A percentile compares a stretch with the other conserved stretches of the same genome.
Evolutionary conservation across 805 yeast species (phyloP).

Genomic region (Candida endomychidarum): DNA sequence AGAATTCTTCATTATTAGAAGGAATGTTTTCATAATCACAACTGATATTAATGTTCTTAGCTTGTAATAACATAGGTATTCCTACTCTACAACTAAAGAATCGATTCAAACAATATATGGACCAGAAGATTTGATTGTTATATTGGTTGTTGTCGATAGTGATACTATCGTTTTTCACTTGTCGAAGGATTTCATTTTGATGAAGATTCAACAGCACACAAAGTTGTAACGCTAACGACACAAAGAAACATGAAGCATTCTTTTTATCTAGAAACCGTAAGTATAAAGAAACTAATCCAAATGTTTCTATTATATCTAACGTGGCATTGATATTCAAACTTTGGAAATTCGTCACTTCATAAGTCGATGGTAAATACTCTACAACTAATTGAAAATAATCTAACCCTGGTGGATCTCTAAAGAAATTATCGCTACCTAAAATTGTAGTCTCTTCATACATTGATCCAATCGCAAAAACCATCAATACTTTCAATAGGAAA

Average conservation of each 20-base stretch:
- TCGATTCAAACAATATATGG: constrained; percentile 26
- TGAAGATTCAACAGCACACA: constrained; percentile 28
- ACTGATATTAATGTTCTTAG: constrained; percentile 19
- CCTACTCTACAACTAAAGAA: constrained; percentile 26
- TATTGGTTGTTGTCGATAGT: constrained; percentile 7
- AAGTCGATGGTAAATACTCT: constrained; percentile 21
- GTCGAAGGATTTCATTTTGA: constrained; percentile 15
- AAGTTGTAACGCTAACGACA: constrained; percentile 26
- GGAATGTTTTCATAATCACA: constrained; percentile 1
- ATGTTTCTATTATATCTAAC: constrained; percentile 24
- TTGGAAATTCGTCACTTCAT: constrained; percentile 17
- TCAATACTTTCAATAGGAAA: constrained; percentile 22
- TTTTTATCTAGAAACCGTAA: constrained; percentile 27
- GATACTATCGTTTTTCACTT: constrained; percentile 2
- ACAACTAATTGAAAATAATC: constrained; percentile 21
- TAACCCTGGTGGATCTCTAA: constrained; percentile 22
- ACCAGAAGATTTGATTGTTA: constrained; percentile 24
- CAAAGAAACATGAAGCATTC: constrained; percentile 24
- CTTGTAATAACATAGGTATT: constrained; percentile 22
- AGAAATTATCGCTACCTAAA: constrained; percentile 12
- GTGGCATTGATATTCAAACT: constrained; percentile 13
- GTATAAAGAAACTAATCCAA: constrained; percentile 24
- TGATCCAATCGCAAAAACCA: constrained; percentile 24
- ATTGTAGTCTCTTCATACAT: constrained; percentile 17
- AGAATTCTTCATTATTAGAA: constrained; percentile 14